Conservation (phyloP, 2,329 filamentous ascomycete genomes). For the Fusarium sp. region DNA sequence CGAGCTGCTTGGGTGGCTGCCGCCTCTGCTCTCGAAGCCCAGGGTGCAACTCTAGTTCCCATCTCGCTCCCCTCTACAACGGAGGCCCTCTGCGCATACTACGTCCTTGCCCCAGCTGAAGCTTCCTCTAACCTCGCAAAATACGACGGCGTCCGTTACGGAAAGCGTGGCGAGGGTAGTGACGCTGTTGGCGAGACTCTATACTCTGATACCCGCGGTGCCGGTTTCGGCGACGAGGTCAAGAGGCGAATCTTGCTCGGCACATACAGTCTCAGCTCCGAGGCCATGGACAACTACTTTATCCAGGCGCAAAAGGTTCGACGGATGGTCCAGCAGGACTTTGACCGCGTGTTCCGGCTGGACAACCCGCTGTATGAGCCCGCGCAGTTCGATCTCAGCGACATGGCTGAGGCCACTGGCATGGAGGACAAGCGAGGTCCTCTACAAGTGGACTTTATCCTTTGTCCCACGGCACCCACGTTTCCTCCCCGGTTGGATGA, state of each 20-base stretch:
- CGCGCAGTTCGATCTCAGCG: constrained; percentile 67
- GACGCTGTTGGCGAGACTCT: constrained; percentile 72
- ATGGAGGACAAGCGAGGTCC: constrained; percentile 69
- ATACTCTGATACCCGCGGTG: constrained; percentile 80
- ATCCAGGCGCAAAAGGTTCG: constrained; percentile 91
- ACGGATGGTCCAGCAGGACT: constrained; percentile 85
- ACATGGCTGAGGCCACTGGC: constrained; percentile 65
- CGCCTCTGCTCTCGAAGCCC: constrained; percentile 67
- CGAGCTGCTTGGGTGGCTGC: constrained; percentile 75
- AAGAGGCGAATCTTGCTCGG: constrained; percentile 88
- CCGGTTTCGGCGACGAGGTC: constrained; percentile 86
- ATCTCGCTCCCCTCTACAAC: constrained; percentile 87
- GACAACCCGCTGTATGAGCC: constrained; percentile 74
- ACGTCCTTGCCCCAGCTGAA: constrained; percentile 93
- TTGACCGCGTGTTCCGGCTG: constrained; percentile 80
- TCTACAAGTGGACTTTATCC: constrained; percentile 81
- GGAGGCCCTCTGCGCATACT: constrained; percentile 91
- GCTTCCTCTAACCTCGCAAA: constrained; percentile 96
- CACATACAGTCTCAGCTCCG: constrained; percentile 88
- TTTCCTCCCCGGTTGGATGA: constrained; percentile 74
- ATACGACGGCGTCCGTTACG: constrained; percentile 97
- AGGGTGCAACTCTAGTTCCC: constrained; percentile 79
- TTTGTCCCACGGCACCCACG: constrained; percentile 89
- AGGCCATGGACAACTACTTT: constrained; percentile 96
- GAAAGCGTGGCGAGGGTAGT: constrained; percentile 65